Conservation (phyloP, 108 stramenopile species). For the Seminavis robusta region DNA sequence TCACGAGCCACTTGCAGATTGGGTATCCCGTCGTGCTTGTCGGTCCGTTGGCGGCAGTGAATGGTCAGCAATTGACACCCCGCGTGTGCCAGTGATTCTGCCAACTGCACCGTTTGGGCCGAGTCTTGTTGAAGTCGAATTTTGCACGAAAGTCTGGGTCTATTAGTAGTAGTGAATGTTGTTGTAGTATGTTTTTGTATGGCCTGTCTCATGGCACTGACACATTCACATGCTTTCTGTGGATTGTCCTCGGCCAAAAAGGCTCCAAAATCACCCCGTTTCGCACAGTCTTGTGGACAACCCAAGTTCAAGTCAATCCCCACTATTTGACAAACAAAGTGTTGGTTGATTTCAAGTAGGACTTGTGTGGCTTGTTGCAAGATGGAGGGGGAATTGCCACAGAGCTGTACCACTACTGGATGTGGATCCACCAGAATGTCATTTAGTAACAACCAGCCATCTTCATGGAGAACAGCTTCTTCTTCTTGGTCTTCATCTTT, state of each 20-base stretch:
- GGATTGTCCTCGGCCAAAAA: constrained; percentile 47
- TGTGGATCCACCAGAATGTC: constrained; percentile 28
- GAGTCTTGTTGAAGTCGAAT: constrained; percentile 35
- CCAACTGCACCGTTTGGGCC: constrained; percentile 36
- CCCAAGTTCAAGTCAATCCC: constrained; percentile 62
- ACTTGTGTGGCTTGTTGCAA: constrained; percentile 34
- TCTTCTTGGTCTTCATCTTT: not conserved
- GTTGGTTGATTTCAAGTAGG: constrained; percentile 32
- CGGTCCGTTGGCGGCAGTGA: constrained; percentile 40
- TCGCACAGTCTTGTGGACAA: constrained; percentile 55
- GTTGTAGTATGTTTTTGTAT: constrained; percentile 14
- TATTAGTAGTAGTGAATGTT: not conserved
- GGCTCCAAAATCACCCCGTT: constrained; percentile 39
- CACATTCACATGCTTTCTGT: constrained; percentile 27
- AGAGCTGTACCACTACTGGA: constrained; percentile 46
- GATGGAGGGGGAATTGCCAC: constrained; percentile 28
- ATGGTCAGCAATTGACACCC: constrained; percentile 44
- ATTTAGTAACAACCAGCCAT: constrained; percentile 30
- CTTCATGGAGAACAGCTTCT: constrained; percentile 17
- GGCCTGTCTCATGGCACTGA: constrained; percentile 39
- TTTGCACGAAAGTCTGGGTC: constrained; percentile 45
- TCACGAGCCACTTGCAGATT: constrained; percentile 31
- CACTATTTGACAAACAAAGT: constrained; percentile 7
- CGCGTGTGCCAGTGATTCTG: constrained; percentile 21
- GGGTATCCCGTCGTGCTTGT: constrained; percentile 38